Percentiles rank a stretch among this genome's conserved stretches.
Conservation (phyloP, 768 basidiomycete species). For the Boletus insuetus region DNA sequence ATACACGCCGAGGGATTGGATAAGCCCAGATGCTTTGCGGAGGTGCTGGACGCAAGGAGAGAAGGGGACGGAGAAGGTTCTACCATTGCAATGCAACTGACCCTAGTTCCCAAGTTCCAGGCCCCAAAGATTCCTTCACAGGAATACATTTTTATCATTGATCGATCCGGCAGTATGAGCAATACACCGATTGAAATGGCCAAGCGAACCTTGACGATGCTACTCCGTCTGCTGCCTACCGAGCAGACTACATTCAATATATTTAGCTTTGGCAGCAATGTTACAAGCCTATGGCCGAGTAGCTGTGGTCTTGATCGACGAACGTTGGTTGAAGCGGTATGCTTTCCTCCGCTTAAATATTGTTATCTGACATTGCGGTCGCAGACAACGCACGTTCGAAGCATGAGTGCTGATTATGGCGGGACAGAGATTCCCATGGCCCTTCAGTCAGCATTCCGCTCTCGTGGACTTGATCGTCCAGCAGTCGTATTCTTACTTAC, state of each 20-base stretch:
- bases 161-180: constrained; percentile 56
- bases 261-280: constrained; percentile 46
- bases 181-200: constrained; percentile 43
- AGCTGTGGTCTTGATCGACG: constrained; percentile 33
- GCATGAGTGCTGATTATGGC: constrained; percentile 43
- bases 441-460: constrained; percentile 36
- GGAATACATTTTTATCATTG: constrained; percentile 62
- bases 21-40: constrained; percentile 54
- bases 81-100: constrained; percentile 51
- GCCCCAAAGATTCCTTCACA: constrained; percentile 42
- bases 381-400: constrained; percentile 39
- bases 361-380: constrained; percentile 6
- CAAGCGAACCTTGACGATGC: constrained; percentile 42
- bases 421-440: constrained; percentile 53
- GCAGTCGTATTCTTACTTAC: constrained; percentile 57
- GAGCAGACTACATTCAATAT: constrained; percentile 51
- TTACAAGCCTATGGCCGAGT: constrained; percentile 33
- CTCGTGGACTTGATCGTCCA: constrained; percentile 35
- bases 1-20: constrained; percentile 50
- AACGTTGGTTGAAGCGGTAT: constrained; percentile 38
- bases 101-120: constrained; percentile 51
- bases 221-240: constrained; percentile 49
- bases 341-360: neutral
- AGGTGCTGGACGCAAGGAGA: constrained; percentile 31
- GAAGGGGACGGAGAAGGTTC: constrained; percentile 1